phyloP scores from a whole-genome alignment of 345 rosid genomes.

The Anastatica hierochuntica region DNA sequence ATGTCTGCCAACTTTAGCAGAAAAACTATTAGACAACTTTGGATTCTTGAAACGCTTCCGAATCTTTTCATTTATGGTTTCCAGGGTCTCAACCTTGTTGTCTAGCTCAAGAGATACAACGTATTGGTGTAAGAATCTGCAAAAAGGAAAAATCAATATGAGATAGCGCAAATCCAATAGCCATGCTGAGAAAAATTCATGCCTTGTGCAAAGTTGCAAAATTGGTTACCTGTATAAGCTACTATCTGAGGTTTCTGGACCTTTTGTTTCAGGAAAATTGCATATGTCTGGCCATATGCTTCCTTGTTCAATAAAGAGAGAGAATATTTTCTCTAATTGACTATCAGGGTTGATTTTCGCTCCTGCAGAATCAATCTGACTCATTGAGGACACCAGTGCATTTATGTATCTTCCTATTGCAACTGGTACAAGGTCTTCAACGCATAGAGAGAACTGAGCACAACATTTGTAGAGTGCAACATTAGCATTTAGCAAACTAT shows the following conservation, averaged over 20 bases:
- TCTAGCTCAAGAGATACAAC: slow-evolving; percentile 51
- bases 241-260: slow-evolving; percentile 62
- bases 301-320: slow-evolving; percentile 89
- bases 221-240: slow-evolving; percentile 63
- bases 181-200: slow-evolving; percentile 8
- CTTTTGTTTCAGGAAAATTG: slow-evolving; percentile 56
- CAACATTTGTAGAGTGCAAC: slow-evolving; percentile 6
- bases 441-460: slow-evolving; percentile 74
- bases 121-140: slow-evolving; percentile 68
- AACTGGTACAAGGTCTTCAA: slow-evolving; percentile 87
- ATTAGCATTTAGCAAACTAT: slow-evolving; percentile 14
- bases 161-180: background rate
- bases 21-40: slow-evolving; percentile 61
- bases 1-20: slow-evolving; percentile 84
- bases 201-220: slow-evolving; percentile 8
- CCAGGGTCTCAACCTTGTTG: slow-evolving; percentile 72
- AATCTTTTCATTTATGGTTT: slow-evolving; percentile 75
- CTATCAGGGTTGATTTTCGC: slow-evolving; percentile 37
- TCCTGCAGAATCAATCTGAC: slow-evolving; percentile 36
- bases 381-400: slow-evolving; percentile 56
- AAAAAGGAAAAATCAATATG: slow-evolving; percentile 13
- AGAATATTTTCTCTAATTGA: slow-evolving; percentile 72
- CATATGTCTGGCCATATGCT: slow-evolving; percentile 82
- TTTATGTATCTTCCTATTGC: slow-evolving; percentile 79
- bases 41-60: slow-evolving; percentile 92